A percentile compares a stretch with the other conserved stretches of the same genome.
These are phyloP conservation scores for Boletus smithii DNA, from an alignment of 1,284 basidiomycete species.

Conservation along the genomic window DNA sequence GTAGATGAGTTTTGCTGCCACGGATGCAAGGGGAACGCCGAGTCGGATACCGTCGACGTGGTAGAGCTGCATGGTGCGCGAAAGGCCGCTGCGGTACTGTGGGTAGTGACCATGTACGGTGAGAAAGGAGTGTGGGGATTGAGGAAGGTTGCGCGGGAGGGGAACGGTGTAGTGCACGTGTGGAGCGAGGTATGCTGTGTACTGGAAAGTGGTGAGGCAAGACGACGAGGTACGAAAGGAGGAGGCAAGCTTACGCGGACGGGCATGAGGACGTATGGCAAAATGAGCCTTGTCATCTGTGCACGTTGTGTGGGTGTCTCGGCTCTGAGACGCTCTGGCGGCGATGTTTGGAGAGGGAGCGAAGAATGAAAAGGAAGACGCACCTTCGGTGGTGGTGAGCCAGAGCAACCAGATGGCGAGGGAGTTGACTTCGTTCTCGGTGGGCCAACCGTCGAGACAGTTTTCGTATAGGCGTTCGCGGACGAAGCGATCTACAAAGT, in stretches of 20 bases:
- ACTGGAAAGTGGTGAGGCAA: conserved; percentile 35
- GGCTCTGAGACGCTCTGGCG: conserved; percentile 44
- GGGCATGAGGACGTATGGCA: conserved; percentile 56
- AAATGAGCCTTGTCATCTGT: conserved; percentile 46
- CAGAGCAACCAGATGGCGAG: conserved; percentile 64
- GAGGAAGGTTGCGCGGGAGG: conserved; percentile 26
- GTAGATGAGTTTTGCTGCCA: conserved; percentile 61
- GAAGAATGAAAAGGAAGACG: conserved; percentile 4
- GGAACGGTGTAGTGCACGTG: conserved; percentile 58
- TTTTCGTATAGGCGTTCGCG: conserved; percentile 44
- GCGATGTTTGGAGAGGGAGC: not conserved
- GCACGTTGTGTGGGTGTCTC: conserved; percentile 42
- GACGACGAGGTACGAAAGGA: not conserved
- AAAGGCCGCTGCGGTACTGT: conserved; percentile 44
- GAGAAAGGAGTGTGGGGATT: conserved; percentile 38
- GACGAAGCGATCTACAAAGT: conserved; percentile 47
- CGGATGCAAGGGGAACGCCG: conserved; percentile 47
- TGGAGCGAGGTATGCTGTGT: conserved; percentile 55
- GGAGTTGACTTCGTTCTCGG: conserved; percentile 46
- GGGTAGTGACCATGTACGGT: conserved; percentile 58
- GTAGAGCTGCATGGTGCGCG: conserved; percentile 39
- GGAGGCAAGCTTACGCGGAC: conserved; percentile 41
- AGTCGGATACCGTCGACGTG: conserved; percentile 36
- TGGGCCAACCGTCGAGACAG: conserved; percentile 51
- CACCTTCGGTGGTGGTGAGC: conserved; percentile 53